phyloP scores from a whole-genome alignment of 148 eudicot species.

The Oxyria digyna region DNA sequence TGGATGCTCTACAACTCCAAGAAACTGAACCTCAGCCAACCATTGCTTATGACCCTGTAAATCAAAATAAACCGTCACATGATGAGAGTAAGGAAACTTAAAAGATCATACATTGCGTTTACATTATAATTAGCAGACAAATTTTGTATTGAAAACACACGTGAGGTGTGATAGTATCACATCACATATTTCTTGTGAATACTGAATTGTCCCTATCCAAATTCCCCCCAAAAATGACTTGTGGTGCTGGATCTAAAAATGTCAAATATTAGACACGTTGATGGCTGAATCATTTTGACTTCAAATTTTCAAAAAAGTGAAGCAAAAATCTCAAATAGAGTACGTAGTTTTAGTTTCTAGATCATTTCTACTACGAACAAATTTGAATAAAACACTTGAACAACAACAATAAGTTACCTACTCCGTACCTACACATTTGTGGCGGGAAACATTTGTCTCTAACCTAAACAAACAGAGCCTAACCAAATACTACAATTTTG shows the following conservation, averaged over 20 bases:
- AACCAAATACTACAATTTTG: neutral
- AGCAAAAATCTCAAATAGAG: neutral
- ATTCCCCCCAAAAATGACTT: neutral
- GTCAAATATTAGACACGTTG: neutral
- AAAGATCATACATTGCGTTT: too few relatives aligned
- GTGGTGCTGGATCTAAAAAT: neutral
- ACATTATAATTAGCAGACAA: too few relatives aligned
- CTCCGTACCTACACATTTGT: too few relatives aligned
- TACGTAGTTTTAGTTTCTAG: neutral
- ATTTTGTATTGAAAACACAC: too few relatives aligned
- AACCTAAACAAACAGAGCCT: neutral
- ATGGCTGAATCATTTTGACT: neutral
- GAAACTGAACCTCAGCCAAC: conserved; percentile 83
- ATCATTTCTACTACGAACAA: too few relatives aligned
- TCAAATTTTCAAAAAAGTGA: neutral
- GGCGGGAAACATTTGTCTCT: neutral
- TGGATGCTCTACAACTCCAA: conserved; percentile 76
- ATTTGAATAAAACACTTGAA: too few relatives aligned
- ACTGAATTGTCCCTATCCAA: neutral
- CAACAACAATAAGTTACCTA: too few relatives aligned
- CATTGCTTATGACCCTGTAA: conserved; percentile 87
- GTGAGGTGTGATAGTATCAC: neutral
- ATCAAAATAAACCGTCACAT: too few relatives aligned
- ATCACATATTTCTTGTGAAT: neutral
- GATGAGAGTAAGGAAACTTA: too few relatives aligned